These are phyloP conservation scores for Hyphodiscus sp. DNA, from an alignment of 2,329 filamentous ascomycete genomes.

Conservation along the genomic window DNA sequence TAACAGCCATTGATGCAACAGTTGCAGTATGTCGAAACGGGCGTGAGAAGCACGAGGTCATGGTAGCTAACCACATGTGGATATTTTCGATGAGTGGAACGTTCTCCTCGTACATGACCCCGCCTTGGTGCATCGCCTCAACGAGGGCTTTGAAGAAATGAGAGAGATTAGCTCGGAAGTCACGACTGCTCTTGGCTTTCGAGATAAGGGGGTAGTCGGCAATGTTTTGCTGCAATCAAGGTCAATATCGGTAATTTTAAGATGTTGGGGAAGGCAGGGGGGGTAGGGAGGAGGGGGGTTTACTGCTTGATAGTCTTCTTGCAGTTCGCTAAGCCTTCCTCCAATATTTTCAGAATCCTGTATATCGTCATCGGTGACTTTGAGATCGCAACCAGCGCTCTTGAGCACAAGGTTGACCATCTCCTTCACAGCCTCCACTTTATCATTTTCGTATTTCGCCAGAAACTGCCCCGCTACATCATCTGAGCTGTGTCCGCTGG, in stretches of 20 bases:
- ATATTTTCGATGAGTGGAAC: constrained; percentile 77
- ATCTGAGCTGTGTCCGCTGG: constrained; percentile 48
- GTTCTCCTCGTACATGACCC: constrained; percentile 65
- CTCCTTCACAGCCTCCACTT: constrained; percentile 50
- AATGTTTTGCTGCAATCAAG: constrained; percentile 54
- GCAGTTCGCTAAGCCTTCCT: constrained; percentile 73
- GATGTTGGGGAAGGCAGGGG: constrained; percentile 23
- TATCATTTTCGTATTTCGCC: constrained; percentile 48
- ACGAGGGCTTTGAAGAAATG: constrained; percentile 76
- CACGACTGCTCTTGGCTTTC: constrained; percentile 66
- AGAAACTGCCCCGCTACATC: constrained; percentile 56
- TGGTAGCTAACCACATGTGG: constrained; percentile 79
- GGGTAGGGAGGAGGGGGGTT: background rate
- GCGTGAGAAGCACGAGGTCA: constrained; percentile 81
- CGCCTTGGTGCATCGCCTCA: constrained; percentile 72
- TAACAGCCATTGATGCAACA: constrained; percentile 72
- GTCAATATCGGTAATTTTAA: constrained; percentile 1
- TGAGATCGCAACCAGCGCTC: constrained; percentile 72
- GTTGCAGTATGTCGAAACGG: constrained; percentile 94
- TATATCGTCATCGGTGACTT: constrained; percentile 76
- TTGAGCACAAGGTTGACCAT: constrained; percentile 62
- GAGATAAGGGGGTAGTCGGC: constrained; percentile 90
- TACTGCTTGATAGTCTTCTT: constrained; percentile 78
- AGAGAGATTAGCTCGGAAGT: constrained; percentile 71
- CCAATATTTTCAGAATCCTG: constrained; percentile 83